These are phyloP conservation scores for Amyloporia xantha DNA, from an alignment of 768 basidiomycete species.

Conservation along the genomic window DNA sequence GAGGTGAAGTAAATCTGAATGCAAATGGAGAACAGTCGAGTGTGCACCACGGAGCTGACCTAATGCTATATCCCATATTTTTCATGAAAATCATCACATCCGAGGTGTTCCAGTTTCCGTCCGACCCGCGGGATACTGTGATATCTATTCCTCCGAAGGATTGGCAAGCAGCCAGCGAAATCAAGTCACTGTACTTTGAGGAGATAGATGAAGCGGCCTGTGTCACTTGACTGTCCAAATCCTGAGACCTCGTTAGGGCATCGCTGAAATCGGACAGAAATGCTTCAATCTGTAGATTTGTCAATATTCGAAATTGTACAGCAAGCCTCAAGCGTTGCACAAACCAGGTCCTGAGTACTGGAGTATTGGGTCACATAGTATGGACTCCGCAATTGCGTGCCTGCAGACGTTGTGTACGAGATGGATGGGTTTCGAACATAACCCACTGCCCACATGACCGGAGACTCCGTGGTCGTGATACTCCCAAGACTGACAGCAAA, in stretches of 20 bases:
- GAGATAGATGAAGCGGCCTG: constrained; percentile 17
- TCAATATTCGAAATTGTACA: neutral
- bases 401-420: constrained; percentile 13
- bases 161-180: constrained; percentile 22
- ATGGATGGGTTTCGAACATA: constrained; percentile 21
- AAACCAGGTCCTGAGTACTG: constrained; percentile 5
- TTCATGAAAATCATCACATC: constrained; percentile 20
- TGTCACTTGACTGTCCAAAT: constrained; percentile 19
- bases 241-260: constrained; percentile 12
- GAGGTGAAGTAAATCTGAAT: neutral
- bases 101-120: constrained; percentile 14
- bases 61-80: constrained; percentile 5
- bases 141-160: constrained; percentile 22
- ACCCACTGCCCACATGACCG: constrained; percentile 24
- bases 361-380: constrained; percentile 11
- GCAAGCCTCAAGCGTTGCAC: neutral
- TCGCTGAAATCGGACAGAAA: constrained; percentile 17
- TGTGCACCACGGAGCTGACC: constrained; percentile 3
- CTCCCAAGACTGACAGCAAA: constrained; percentile 22
- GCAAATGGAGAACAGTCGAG: neutral
- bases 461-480: constrained; percentile 11
- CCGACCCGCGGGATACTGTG: constrained; percentile 16
- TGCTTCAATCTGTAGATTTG: constrained; percentile 13
- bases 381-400: constrained; percentile 12
- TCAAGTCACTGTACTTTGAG: constrained; percentile 18